Evolutionary conservation across 257 asterid species (phyloP).

Genomic region (Fraxinus pennsylvanica): DNA sequence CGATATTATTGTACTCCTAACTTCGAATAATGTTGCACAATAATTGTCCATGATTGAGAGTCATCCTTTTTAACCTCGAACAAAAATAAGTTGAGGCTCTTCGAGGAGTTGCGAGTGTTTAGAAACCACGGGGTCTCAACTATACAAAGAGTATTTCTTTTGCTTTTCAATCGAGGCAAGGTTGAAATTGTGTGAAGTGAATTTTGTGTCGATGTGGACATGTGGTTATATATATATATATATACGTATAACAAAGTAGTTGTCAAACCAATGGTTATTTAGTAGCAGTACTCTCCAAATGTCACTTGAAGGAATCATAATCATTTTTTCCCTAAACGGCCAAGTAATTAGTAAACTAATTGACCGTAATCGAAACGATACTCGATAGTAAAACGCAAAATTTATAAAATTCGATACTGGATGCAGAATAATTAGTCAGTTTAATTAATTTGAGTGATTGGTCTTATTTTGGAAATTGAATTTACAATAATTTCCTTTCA

Average conservation of each 20-base stretch:
- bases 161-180: too few relatives aligned
- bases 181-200: too few relatives aligned
- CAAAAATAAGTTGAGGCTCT: too few relatives aligned
- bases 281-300: conserved; percentile 1
- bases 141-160: too few relatives aligned
- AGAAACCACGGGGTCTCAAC: too few relatives aligned
- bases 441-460: background rate
- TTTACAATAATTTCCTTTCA: background rate
- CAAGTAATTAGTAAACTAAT: conserved; percentile 5
- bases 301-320: background rate
- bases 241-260: background rate
- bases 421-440: background rate
- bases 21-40: too few relatives aligned
- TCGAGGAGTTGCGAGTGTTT: too few relatives aligned
- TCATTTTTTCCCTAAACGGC: background rate
- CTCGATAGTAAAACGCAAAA: background rate
- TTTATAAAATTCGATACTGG: background rate
- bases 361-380: background rate
- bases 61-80: too few relatives aligned
- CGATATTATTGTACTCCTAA: too few relatives aligned
- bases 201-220: too few relatives aligned
- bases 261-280: background rate
- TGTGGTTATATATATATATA: too few relatives aligned
- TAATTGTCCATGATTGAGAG: too few relatives aligned
- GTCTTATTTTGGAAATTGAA: background rate